Conservation (phyloP, 1,284 basidiomycete genomes). For the Marasmius oreades region DNA sequence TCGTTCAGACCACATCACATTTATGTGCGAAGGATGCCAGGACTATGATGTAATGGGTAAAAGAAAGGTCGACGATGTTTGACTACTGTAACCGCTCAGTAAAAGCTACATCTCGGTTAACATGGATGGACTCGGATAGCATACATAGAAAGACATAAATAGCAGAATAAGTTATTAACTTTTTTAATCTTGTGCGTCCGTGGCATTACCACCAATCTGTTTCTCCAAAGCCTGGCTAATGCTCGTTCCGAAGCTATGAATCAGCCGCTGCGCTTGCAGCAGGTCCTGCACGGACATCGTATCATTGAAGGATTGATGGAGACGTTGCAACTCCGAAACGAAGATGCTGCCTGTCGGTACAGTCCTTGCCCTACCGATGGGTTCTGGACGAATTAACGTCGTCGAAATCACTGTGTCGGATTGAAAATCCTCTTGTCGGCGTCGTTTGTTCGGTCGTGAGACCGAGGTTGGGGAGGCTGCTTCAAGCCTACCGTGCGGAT, state of each 20-base stretch:
- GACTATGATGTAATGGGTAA: slow-evolving; percentile 39
- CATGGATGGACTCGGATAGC: too few species aligned
- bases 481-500: neutral
- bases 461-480: neutral
- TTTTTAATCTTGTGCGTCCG: neutral
- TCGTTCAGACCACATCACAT: slow-evolving; percentile 51
- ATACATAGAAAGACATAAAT: too few species aligned
- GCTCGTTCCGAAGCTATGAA: neutral
- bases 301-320: neutral
- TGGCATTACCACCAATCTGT: neutral
- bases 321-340: neutral
- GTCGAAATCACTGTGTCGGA: neutral
- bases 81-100: too few species aligned
- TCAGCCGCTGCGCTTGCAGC: neutral
- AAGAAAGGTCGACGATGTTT: too few species aligned
- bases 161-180: neutral
- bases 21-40: slow-evolving; percentile 54
- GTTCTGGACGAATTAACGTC: neutral
- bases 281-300: neutral
- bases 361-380: neutral
- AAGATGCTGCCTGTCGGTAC: neutral
- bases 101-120: too few species aligned
- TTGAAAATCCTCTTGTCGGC: neutral
- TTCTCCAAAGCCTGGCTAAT: neutral
- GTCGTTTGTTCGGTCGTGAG: neutral